Base-by-base conservation (phyloP, 164 flowering plant genomes). In the Magnolia changhungtana region DNA sequence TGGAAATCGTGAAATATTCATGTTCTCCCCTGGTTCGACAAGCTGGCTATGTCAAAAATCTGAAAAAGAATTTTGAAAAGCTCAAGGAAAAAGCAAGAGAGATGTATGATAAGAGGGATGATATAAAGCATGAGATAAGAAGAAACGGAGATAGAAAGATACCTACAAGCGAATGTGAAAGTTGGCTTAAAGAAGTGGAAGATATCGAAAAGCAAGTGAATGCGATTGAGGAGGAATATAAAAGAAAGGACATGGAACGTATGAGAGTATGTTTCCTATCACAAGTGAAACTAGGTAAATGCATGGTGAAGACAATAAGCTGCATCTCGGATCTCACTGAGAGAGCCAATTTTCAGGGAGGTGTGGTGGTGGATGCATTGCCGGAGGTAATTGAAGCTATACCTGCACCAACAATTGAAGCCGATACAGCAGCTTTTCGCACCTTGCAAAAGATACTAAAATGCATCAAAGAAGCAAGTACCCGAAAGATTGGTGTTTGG, bases 401-500 rank as follows among this genome's bases (percentile, higher is more conserved):
- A 8, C 52, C 24, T 27, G 63, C 67, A 6, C 72, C 37, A 2
- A 69, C 13, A 10, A 52, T 69, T 0, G 23, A 67, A 2, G 58
- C 23, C 0, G 7, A 27, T 9, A 73, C 70, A 64, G 61, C 82
- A 6, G 59, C 63, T 1, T 50, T 75, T 2, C 20, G 10, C 2
- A 20, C 21, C 0, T 2, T 82, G 11, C 67, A 73, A 18, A 72
- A 76, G 51, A 67, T 81, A 24, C 9, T 79, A 16, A 19, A 63
- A 3, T 50, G 4, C 20, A 78, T 84, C 0, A 24, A 50, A n/a
- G 71, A 67, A 18, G 51, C 69, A 0, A 8, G 20, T 1, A 66
- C 76, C 1, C 67, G 31, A 20, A 76, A 64, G 58, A 80, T 84
- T 67, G 83, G 80, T 2, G 27, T 82, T 21, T 76, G 75, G 72